Evolutionary conservation across 805 yeast species (phyloP).

Genomic region (Metschnikowia arizonensis): DNA sequence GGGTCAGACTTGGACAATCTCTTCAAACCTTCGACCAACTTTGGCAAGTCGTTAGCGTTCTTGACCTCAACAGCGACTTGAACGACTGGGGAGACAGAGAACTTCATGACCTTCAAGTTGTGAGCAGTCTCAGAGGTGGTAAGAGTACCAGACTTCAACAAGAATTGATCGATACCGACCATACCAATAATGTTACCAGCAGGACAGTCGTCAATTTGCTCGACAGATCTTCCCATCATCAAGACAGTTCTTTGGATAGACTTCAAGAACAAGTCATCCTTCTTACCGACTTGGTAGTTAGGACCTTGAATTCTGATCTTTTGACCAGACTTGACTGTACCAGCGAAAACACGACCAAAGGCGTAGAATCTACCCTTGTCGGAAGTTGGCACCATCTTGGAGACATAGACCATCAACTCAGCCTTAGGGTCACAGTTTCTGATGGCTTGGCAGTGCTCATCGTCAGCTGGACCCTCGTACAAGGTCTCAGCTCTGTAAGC

Average conservation of each 20-base stretch:
- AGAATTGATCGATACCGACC: conserved; percentile 99
- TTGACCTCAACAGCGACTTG: conserved; percentile 99
- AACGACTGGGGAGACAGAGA: conserved; percentile 99
- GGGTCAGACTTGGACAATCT: conserved; percentile 99
- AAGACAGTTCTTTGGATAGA: conserved; percentile 98
- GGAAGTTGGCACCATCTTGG: conserved; percentile 99
- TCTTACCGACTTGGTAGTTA: conserved; percentile 97
- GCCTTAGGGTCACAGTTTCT: conserved; percentile 98
- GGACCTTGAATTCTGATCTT: conserved; percentile 99
- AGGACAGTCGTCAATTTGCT: conserved; percentile 98
- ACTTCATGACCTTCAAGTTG: conserved; percentile 99
- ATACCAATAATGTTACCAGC: conserved; percentile 99
- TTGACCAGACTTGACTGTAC: conserved; percentile 98
- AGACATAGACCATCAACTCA: conserved; percentile 97
- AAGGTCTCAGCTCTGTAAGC: conserved; percentile 97
- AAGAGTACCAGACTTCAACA: conserved; percentile 98
- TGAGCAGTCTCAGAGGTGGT: conserved; percentile 97
- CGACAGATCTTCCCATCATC: conserved; percentile 99
- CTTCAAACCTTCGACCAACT: conserved; percentile 99
- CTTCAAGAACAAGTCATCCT: conserved; percentile 95
- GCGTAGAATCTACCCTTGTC: conserved; percentile 99
- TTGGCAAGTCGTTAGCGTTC: conserved; percentile 99
- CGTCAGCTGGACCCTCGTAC: conserved; percentile 98
- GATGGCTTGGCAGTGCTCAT: conserved; percentile 85
- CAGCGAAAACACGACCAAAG: conserved; percentile 99